A percentile compares a stretch with the other conserved stretches of the same genome.
These are phyloP conservation scores for Pseudofabraea citricarpa DNA, from an alignment of 2,329 filamentous ascomycete genomes.

Conservation along the genomic window DNA sequence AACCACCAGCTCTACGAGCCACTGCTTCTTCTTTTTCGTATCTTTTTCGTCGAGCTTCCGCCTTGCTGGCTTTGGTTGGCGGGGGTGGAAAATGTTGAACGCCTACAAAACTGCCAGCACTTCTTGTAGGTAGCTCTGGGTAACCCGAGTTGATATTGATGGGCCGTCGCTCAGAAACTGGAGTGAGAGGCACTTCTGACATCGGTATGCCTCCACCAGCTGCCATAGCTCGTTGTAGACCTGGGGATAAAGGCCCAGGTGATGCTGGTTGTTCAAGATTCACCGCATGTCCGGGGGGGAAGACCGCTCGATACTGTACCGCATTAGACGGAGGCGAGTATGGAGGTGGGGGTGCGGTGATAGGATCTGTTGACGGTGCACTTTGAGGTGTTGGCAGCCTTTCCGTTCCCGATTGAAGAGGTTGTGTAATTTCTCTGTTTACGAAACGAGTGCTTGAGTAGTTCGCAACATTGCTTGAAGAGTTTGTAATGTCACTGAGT, in stretches of 20 bases:
- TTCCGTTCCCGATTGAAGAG: too few relatives aligned
- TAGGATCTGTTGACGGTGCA: conserved; percentile 7
- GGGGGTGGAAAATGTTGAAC: conserved; percentile 10
- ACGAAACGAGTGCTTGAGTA: too few relatives aligned
- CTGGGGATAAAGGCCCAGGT: conserved; percentile 59
- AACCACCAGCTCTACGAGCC: conserved; percentile 51
- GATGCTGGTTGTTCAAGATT: conserved; percentile 47
- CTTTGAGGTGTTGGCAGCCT: conserved; percentile 2
- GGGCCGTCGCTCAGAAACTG: conserved; percentile 24
- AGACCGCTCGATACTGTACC: conserved; percentile 48
- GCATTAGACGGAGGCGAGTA: conserved; percentile 20
- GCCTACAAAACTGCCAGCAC: conserved; percentile 6
- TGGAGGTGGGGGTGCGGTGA: conserved; percentile 24
- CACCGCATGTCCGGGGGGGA: conserved; percentile 46
- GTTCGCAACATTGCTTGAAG: background rate
- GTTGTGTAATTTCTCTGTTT: too few relatives aligned
- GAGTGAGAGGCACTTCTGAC: conserved; percentile 52
- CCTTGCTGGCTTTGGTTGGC: conserved; percentile 21
- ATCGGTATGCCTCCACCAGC: conserved; percentile 57
- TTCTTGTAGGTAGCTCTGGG: conserved; percentile 16
- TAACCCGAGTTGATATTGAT: conserved; percentile 28
- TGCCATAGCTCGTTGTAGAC: conserved; percentile 55
- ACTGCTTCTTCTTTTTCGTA: conserved; percentile 63
- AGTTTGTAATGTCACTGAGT: conserved; percentile 8
- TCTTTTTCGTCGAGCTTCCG: conserved; percentile 41